phyloP scores from a whole-genome alignment of 2,329 filamentous ascomycete species.

The Trichophaea hybrida region DNA sequence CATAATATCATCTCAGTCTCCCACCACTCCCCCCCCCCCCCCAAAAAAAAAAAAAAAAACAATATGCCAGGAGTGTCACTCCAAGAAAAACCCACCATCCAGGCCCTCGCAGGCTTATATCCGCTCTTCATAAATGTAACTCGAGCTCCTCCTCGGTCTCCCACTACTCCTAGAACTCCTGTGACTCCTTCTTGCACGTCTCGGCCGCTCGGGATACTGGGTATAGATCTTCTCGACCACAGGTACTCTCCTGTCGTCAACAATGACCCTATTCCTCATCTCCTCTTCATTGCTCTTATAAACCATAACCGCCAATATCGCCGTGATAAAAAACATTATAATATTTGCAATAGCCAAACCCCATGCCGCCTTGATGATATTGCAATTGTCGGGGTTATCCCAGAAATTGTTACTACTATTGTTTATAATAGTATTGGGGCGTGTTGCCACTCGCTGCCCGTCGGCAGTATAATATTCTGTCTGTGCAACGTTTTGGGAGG shows the following conservation, averaged over 20 bases:
- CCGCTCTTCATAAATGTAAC: too few species aligned
- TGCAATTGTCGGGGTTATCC: slow-evolving; percentile 3
- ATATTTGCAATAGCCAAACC: slow-evolving; percentile 12
- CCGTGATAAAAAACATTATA: slow-evolving; percentile 10
- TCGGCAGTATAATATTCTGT: not conserved
- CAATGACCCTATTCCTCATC: not conserved
- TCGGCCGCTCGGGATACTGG: not conserved
- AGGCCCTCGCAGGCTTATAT: too few species aligned
- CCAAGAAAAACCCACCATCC: too few species aligned
- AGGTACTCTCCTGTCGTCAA: not conserved
- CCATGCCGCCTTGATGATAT: slow-evolving; percentile 9
- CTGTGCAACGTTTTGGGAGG: not conserved
- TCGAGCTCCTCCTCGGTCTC: too few species aligned
- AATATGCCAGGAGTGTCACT: too few species aligned
- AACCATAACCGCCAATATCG: slow-evolving; percentile 3
- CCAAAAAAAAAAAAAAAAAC: too few species aligned
- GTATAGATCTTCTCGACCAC: not conserved
- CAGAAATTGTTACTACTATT: not conserved
- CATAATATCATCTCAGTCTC: too few species aligned
- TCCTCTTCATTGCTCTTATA: slow-evolving; percentile 1
- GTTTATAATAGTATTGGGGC: not conserved
- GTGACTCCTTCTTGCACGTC: not conserved
- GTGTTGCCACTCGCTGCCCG: not conserved
- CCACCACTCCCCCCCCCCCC: too few species aligned
- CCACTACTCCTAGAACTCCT: not conserved